These are phyloP conservation scores for Triticum turgidum DNA, from an alignment of 176 grass and related monocot genomes.

Conservation along the genomic window DNA sequence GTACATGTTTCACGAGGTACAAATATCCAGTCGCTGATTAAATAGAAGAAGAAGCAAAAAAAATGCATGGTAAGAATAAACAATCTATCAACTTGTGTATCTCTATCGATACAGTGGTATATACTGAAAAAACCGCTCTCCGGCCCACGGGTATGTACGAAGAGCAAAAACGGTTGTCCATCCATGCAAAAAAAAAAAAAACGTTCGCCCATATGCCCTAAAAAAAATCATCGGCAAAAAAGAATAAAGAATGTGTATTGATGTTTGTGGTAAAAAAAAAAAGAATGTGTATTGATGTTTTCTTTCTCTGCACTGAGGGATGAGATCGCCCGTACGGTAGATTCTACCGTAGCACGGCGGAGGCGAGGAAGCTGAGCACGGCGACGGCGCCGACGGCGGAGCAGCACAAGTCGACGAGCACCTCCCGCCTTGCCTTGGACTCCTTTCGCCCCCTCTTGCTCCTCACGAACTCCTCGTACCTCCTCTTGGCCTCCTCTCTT, in stretches of 20 bases:
- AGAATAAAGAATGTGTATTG: background rate
- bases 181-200: no score
- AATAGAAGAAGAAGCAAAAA: background rate
- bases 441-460: background rate
- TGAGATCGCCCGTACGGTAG: constrained; percentile 15
- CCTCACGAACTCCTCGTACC: background rate
- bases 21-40: background rate
- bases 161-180: no score
- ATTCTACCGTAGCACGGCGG: background rate
- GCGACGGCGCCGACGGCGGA: background rate
- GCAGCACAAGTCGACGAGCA: background rate
- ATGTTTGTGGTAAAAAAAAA: background rate
- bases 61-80: no score
- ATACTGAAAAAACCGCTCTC: background rate
- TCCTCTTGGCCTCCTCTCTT: background rate
- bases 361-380: background rate
- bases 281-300: background rate
- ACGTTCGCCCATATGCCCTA: no score
- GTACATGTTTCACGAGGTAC: background rate
- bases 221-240: background rate
- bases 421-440: background rate
- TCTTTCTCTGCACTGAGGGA: background rate
- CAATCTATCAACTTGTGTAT: background rate
- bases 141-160: background rate
- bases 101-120: background rate